Evolutionary conservation across 2,329 filamentous ascomycete species (phyloP).

Genomic region (Ilyonectria robusta): DNA sequence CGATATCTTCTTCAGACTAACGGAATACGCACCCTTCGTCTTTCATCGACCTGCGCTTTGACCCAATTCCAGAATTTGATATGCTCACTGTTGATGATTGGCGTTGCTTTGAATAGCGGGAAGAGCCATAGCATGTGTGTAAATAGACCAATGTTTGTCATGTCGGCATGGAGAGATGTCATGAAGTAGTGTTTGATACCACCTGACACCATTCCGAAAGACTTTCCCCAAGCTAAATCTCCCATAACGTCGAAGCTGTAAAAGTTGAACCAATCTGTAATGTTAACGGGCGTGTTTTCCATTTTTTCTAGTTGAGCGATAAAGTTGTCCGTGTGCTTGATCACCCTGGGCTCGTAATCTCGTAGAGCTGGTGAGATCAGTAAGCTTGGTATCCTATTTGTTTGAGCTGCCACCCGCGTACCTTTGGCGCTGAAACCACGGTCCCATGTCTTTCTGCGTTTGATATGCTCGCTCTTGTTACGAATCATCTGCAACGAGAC

Average conservation of each 20-base stretch:
- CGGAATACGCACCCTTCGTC: slow-evolving; percentile 11
- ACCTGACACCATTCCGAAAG: slow-evolving; percentile 52
- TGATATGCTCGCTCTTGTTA: slow-evolving; percentile 24
- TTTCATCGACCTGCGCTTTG: slow-evolving; percentile 24
- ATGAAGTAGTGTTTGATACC: slow-evolving; percentile 46
- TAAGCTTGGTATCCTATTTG: background rate
- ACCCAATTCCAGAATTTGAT: slow-evolving; percentile 30
- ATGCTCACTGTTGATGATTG: slow-evolving; percentile 19
- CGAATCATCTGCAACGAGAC: slow-evolving; percentile 29
- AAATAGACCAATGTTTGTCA: slow-evolving; percentile 42
- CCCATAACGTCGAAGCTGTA: slow-evolving; percentile 55
- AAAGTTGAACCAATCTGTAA: slow-evolving; percentile 52
- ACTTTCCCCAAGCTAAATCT: slow-evolving; percentile 55
- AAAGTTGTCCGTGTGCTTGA: slow-evolving; percentile 39
- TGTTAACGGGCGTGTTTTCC: slow-evolving; percentile 46
- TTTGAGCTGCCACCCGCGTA: background rate
- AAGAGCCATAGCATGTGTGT: slow-evolving; percentile 39
- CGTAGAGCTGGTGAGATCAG: slow-evolving; percentile 1
- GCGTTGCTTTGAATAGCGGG: slow-evolving; percentile 29
- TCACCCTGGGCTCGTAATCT: slow-evolving; percentile 49
- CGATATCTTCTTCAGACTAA: background rate
- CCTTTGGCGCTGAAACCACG: slow-evolving; percentile 27
- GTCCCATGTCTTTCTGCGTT: slow-evolving; percentile 29
- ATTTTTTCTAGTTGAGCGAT: slow-evolving; percentile 36
- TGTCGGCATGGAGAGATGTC: slow-evolving; percentile 43